Conservation (phyloP, 805 yeast species). For the Wickerhamomyces queroliae region DNA sequence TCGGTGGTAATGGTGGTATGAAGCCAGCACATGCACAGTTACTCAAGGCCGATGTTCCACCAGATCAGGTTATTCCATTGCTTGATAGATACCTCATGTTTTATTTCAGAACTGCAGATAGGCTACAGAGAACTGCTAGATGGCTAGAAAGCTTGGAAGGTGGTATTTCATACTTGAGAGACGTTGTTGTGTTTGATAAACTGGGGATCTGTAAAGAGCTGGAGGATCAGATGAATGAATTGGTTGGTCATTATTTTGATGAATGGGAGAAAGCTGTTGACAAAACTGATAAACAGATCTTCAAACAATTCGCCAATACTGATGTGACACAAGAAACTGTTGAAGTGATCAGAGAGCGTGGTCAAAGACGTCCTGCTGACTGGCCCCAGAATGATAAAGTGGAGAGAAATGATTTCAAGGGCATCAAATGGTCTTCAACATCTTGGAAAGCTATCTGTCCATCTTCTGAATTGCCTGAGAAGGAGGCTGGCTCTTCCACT, state of each 20-base stretch:
- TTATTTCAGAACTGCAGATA: constrained; percentile 31
- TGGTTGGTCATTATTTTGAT: constrained; percentile 29
- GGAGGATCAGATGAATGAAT: constrained; percentile 27
- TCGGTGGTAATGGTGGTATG: constrained; percentile 36
- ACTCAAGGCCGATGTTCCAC: constrained; percentile 27
- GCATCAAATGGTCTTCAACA: constrained; percentile 26
- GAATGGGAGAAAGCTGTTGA: constrained; percentile 28
- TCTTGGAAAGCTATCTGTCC: constrained; percentile 25
- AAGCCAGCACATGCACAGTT: constrained; percentile 33
- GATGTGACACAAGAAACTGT: constrained; percentile 24
- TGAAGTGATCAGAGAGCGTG: constrained; percentile 29
- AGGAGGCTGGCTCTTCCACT: constrained; percentile 27
- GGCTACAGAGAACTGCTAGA: constrained; percentile 32
- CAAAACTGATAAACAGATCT: constrained; percentile 16
- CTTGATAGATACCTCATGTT: constrained; percentile 33
- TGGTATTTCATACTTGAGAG: constrained; percentile 29
- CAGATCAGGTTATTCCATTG: constrained; percentile 30
- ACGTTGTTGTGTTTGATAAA: constrained; percentile 28
- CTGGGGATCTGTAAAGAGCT: constrained; percentile 29
- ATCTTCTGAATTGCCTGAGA: constrained; percentile 22
- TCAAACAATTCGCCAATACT: constrained; percentile 29
- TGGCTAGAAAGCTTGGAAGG: constrained; percentile 32
- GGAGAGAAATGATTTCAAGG: constrained; percentile 22
- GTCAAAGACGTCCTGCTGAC: constrained; percentile 31
- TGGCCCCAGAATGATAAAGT: constrained; percentile 25